A percentile compares a stretch with the other conserved stretches of the same genome.
Conservation (phyloP, 371 early-diverging fungal species). For the Globomyces sp. region DNA sequence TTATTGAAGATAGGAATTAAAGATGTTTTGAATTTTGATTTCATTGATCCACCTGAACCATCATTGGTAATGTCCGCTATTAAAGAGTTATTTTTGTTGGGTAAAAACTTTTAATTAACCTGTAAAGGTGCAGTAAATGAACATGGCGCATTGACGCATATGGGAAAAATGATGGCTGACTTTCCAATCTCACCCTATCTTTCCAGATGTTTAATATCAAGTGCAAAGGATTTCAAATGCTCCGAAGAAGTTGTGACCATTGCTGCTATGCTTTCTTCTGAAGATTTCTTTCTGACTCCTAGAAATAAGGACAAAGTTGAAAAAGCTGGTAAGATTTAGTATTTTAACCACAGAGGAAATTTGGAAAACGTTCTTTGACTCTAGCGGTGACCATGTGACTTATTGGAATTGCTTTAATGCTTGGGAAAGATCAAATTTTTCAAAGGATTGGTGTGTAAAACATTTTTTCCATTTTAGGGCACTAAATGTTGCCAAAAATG, state of each 20-base stretch:
- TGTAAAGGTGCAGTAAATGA: conserved; percentile 49
- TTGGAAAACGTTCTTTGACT: conserved; percentile 31
- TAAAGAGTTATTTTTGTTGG: conserved; percentile 47
- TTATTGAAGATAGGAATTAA: conserved; percentile 54
- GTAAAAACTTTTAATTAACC: conserved; percentile 19
- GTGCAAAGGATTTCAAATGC: conserved; percentile 44
- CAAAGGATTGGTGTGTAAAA: conserved; percentile 78
- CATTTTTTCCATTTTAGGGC: conserved; percentile 84
- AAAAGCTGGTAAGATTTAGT: conserved; percentile 17
- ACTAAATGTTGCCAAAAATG: conserved; percentile 81
- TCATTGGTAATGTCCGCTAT: conserved; percentile 40
- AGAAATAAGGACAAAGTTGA: conserved; percentile 32
- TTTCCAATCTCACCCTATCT: conserved; percentile 57
- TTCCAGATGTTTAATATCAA: conserved; percentile 46
- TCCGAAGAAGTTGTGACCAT: conserved; percentile 46
- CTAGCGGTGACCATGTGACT: conserved; percentile 60
- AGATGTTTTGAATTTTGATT: conserved; percentile 58
- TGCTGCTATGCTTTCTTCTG: conserved; percentile 49
- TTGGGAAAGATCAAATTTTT: conserved; percentile 45
- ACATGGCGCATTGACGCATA: conserved; percentile 49
- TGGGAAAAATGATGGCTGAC: conserved; percentile 54
- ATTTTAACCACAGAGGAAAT: conserved; percentile 14
- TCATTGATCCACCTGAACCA: conserved; percentile 59
- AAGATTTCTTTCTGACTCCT: conserved; percentile 42
- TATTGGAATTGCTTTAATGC: conserved; percentile 5